Evolutionary conservation across 208 protist species (phyloP), one percentile per base, ranked within the genome.

Genomic region (Herpetomonas tarakana): DNA sequence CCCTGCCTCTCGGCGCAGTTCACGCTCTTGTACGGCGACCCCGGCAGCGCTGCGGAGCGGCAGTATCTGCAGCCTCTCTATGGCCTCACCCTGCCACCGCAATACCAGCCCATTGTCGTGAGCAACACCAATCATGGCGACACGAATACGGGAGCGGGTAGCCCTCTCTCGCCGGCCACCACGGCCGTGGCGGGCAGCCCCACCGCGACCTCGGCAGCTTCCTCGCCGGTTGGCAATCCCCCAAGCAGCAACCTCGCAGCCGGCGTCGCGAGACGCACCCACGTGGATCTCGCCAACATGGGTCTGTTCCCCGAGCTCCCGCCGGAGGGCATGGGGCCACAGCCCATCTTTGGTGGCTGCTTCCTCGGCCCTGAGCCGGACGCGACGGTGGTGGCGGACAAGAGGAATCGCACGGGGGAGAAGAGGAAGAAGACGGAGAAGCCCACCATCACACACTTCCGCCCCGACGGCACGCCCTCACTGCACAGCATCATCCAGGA

Each of bases 21-120:
- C 50, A 68, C 71, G 18, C 52, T 73, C 24, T 60, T 78, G 26
- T 78, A 73, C 45, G 65, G 38, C 12, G 71, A 78, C 26, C 65
- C 71, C 25, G 66, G 69, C 49, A 39, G 61, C 30, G 31, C 46
- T 41, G 44, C 53, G n/a, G 31, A 73, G 41, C 53, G 24, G 25
- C 67, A 56, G 38, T 73, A 63, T 47, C 55, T 73, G 41, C 65
- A 78, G 38, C 66, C 66, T 14, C 44, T 73, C 11, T 78, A 78
- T 58, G 71, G 71, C 22, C 54, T 65, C 52, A 73, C 65, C 24
- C 53, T 49, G 16, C 44, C 53, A 31, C 19, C 35, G 9, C 9
- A 41, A 14, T 6, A 6, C 35, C 14, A 6, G 35, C 9, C 6
- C 9, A 14, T 18, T 6, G 35, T 18, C 9, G 14, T 14, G 9